Conservation (phyloP, 2,329 filamentous ascomycete species). For the Colletotrichum musicola region DNA sequence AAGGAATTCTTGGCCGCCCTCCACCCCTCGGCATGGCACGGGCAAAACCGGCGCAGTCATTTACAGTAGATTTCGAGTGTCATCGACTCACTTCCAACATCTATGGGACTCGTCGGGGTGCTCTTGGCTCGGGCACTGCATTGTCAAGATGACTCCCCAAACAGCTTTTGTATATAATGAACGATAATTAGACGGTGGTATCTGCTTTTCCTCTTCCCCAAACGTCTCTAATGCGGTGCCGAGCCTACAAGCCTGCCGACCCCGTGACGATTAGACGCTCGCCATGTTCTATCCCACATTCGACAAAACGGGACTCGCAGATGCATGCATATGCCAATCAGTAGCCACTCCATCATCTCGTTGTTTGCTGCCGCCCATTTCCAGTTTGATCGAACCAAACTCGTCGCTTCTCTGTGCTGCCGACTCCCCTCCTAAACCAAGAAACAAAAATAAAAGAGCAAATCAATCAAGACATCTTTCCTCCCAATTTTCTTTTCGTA, state of each 20-base stretch:
- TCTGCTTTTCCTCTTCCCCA: slow-evolving; percentile 35
- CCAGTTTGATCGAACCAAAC: not conserved
- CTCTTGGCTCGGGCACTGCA: too few species aligned
- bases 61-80: too few species aligned
- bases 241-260: slow-evolving; percentile 8
- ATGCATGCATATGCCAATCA: slow-evolving; percentile 9
- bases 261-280: slow-evolving; percentile 24
- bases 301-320: slow-evolving; percentile 4
- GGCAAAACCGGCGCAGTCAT: too few species aligned
- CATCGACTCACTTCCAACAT: too few species aligned
- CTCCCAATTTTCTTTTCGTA: not conserved
- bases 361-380: slow-evolving; percentile 2
- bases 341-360: not conserved
- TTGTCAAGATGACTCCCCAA: not conserved
- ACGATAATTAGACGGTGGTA: slow-evolving; percentile 33
- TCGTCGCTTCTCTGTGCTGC: not conserved
- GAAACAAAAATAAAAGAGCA: not conserved
- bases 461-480: too few species aligned
- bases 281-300: slow-evolving; percentile 29
- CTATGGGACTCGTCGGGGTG: too few species aligned
- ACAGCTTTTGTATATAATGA: slow-evolving; percentile 30
- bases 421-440: not conserved
- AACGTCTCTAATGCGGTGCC: slow-evolving; percentile 34
- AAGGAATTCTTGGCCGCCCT: too few species aligned
- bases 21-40: too few species aligned